A percentile compares a stretch with the other conserved stretches of the same genome.
These are phyloP conservation scores for Microascus cirrosus DNA, from an alignment of 2,329 filamentous ascomycete species.

Conservation along the genomic window DNA sequence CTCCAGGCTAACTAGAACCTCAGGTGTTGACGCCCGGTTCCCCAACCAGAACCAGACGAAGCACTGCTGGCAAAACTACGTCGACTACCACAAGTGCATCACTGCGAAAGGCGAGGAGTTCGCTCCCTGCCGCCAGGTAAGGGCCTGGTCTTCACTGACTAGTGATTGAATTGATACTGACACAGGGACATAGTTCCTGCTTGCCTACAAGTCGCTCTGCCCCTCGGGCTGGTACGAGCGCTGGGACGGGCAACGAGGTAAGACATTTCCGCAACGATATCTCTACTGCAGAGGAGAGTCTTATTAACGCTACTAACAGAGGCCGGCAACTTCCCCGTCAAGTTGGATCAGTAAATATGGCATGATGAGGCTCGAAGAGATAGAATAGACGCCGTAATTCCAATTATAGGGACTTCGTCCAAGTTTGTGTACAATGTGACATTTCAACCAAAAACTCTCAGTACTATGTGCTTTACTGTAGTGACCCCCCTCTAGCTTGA, in stretches of 20 bases:
- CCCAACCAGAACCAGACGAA: conserved; percentile 98
- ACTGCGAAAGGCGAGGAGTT: conserved; percentile 98
- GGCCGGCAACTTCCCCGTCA: conserved; percentile 56
- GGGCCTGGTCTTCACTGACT: conserved; percentile 6
- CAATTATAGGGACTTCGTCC: neutral
- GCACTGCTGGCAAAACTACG: conserved; percentile 99
- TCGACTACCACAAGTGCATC: conserved; percentile 99
- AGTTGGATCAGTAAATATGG: conserved; percentile 44
- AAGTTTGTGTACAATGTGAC: neutral
- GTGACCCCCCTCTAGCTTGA: neutral
- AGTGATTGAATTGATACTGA: neutral
- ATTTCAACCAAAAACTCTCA: neutral
- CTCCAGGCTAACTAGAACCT: neutral
- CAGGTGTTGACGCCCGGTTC: conserved; percentile 98
- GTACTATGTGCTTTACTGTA: neutral
- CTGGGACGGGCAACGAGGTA: conserved; percentile 97
- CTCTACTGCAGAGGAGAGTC: conserved; percentile 5
- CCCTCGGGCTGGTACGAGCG: conserved; percentile 85
- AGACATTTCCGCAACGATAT: conserved; percentile 18
- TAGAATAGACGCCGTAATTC: conserved; percentile 3
- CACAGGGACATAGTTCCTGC: conserved; percentile 64
- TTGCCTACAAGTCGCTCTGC: conserved; percentile 95
- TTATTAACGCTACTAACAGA: conserved; percentile 32
- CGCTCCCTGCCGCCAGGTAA: conserved; percentile 89
- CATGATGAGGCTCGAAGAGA: neutral